Evolutionary conservation across 2,329 filamentous ascomycete species (phyloP), one percentile per base, ranked within the genome.

Genomic region (Pseudocercospora vitis): DNA sequence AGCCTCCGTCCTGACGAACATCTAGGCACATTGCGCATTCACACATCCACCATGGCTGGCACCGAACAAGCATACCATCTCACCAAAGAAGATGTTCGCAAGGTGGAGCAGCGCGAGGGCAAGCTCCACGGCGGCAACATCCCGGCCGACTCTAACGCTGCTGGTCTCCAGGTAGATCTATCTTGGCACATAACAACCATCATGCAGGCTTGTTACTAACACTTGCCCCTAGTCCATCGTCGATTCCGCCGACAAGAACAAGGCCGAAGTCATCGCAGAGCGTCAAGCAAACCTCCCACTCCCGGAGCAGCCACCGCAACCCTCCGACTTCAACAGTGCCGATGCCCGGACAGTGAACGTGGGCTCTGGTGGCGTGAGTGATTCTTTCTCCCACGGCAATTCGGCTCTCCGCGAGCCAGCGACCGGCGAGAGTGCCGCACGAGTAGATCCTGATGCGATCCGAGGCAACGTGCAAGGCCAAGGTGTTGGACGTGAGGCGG

Each of bases 261-360:
- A 88, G 72, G 69, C 76, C 60, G 76, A 86, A 51, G 76, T 86
- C 71, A 86, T 91, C 68, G 81, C 85, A 48, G 74, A 87, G 71
- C 79, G 79, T 66, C 79, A 86, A 74, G 74, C 84, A 70, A 89
- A 90, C 73, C 84, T 95, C 26, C 87, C 88, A 48, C 82, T 91
- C 47, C 89, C 89, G 14, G 88, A 92, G 2, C 79, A 91, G 61
- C 89, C 89, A 18, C 87, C 88, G 1, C 75, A 73, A n/a, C 74
- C 83, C n/a, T 87, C 87, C 4, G 88, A 94, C 77, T 91, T 84
- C 80, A 84, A 91, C 70, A 89, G 86, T 0, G 77, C 81, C 47
- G 87, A 92, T 65, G 78, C 78, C 26, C 75, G 81, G 58, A 88
- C 75, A 52, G 84, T 88, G 67, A 87, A 89, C 67, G 83, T 88